Evolutionary conservation across 2,329 filamentous ascomycete genomes (phyloP).

Genomic region (Neonectria faginata): DNA sequence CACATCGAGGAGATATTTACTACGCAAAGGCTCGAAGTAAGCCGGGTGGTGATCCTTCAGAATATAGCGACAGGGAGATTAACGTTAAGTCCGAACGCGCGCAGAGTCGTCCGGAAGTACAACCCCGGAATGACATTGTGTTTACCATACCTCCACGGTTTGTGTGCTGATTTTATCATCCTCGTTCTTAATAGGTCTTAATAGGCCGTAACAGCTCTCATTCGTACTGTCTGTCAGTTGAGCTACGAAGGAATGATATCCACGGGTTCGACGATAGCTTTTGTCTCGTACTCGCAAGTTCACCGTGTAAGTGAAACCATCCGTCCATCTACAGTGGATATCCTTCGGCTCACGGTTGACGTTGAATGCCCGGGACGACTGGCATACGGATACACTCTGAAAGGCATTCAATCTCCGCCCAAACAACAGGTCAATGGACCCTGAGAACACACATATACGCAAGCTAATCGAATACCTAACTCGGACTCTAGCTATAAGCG

Average conservation of each 20-base stretch:
- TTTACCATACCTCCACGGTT: neutral
- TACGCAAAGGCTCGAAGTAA: neutral
- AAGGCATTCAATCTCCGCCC: too few species aligned
- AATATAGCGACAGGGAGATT: neutral
- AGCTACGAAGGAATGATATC: neutral
- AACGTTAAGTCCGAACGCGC: neutral
- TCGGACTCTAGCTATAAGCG: neutral
- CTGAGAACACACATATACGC: neutral
- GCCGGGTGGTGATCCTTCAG: neutral
- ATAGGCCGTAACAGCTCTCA: too few species aligned
- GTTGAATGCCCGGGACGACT: neutral
- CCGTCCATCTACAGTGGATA: neutral
- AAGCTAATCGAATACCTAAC: rapidly evolving
- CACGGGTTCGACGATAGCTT: neutral
- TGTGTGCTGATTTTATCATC: neutral
- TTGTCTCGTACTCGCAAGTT: neutral
- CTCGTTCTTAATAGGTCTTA: too few species aligned
- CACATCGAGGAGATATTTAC: neutral
- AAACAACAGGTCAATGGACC: neutral
- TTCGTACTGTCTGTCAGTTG: too few species aligned
- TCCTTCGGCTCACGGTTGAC: neutral
- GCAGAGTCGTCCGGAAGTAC: neutral
- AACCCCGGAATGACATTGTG: neutral
- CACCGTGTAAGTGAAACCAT: constrained; percentile 5
- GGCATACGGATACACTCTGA: neutral